Conservation (phyloP, 192 early-diverging fungal genomes). For the Coemansia sp. region DNA sequence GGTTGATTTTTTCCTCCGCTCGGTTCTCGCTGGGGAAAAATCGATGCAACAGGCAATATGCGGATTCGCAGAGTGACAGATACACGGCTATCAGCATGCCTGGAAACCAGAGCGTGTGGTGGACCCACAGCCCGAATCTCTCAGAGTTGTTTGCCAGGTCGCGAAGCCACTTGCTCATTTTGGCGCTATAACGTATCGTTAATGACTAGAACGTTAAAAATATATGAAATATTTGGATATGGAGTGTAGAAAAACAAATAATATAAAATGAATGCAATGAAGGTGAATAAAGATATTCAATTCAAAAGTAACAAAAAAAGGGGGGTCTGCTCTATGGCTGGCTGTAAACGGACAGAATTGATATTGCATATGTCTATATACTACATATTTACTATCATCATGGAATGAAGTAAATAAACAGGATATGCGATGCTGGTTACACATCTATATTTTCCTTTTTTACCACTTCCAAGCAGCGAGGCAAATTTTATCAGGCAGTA, state of each 20-base stretch:
- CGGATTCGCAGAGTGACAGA: constrained; percentile 28
- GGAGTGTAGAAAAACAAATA: too few species aligned
- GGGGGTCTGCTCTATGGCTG: too few species aligned
- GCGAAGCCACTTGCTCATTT: constrained; percentile 33
- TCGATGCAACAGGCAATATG: constrained; percentile 33
- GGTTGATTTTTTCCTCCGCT: constrained; percentile 28
- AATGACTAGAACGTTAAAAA: not conserved
- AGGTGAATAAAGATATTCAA: not conserved
- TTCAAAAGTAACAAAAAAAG: not conserved
- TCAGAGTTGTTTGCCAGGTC: constrained; percentile 18
- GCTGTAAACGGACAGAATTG: too few species aligned
- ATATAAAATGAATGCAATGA: not conserved
- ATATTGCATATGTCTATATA: too few species aligned
- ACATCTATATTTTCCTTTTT: too few species aligned
- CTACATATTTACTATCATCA: not conserved
- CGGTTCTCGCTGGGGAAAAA: constrained; percentile 20
- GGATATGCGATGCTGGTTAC: not conserved
- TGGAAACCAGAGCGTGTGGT: constrained; percentile 24
- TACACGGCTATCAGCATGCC: constrained; percentile 16
- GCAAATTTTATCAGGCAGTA: not conserved
- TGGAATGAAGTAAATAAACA: not conserved
- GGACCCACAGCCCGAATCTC: constrained; percentile 11
- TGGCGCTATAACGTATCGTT: not conserved
- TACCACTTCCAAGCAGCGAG: not conserved
- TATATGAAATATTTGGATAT: too few species aligned